Conservation (phyloP, 768 basidiomycete species). For the Phylloporus arenicola region DNA sequence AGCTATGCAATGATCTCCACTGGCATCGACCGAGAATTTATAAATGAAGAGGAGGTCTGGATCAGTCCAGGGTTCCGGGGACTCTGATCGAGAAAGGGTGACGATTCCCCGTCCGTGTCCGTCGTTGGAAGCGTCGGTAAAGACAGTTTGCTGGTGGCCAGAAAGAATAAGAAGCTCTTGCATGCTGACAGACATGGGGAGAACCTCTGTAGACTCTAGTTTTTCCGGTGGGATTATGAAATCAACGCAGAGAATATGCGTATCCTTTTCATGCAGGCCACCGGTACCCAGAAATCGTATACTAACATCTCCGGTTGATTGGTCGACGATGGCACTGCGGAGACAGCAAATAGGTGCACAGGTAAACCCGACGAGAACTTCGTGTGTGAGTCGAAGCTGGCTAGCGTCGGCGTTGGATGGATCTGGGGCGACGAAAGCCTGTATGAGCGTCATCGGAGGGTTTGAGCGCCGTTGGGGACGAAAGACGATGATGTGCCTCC, state of each 20-base stretch:
- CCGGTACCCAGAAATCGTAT: conserved; percentile 8
- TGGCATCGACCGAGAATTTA: conserved; percentile 20
- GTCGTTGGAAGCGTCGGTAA: conserved; percentile 10
- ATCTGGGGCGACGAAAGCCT: conserved; percentile 14
- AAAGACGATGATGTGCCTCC: conserved; percentile 13
- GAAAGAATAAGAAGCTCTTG: conserved; percentile 18
- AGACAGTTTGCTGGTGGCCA: conserved; percentile 1
- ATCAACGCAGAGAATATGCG: conserved; percentile 13
- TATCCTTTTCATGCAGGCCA: not conserved
- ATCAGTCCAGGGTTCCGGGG: not conserved
- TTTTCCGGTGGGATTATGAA: conserved; percentile 8
- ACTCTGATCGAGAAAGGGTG: conserved; percentile 3
- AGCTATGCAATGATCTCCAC: conserved; percentile 10
- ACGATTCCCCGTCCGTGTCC: conserved; percentile 15
- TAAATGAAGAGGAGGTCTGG: conserved; percentile 3
- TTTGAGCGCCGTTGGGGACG: conserved; percentile 2
- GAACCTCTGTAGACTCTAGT: not conserved
- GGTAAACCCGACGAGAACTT: conserved; percentile 5
- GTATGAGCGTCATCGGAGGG: conserved; percentile 13
- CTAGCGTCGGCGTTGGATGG: not conserved
- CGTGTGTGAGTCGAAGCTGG: conserved; percentile 18
- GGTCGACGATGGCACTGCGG: conserved; percentile 12
- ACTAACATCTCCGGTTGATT: conserved; percentile 8
- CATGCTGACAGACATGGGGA: conserved; percentile 9
- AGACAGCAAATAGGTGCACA: conserved; percentile 8